Base-by-base conservation (phyloP, 202 grass and related monocot species). In the Panicum hallii region DNA sequence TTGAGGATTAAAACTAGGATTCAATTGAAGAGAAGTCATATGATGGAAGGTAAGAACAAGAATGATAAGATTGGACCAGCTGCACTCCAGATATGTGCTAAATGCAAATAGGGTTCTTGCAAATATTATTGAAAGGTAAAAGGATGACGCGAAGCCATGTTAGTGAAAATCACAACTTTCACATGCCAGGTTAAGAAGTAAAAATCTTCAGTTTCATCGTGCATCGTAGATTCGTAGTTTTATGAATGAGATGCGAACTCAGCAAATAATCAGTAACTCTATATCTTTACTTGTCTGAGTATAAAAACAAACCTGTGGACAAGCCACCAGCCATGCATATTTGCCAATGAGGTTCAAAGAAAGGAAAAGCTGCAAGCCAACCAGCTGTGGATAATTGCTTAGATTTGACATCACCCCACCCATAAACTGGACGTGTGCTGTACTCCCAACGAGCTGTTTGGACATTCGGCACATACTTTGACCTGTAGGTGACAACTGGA, bases 271-370 rank as follows among this genome's bases (percentile, higher is more conserved):
- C 22, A 65, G 28, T 65, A 86, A 82, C 13, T 78, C 11, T 60
- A 73, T 14, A 89, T 72, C 5, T 82, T 73, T 85, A 57, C 54
- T 45, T 74, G 17, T 67, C 66, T 79, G 57, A 67, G 74, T 61
- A 53, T 84, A 69, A 55, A 72, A 28, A 72, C 84, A 47, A 90
- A 97, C 94, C 92, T 91, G 93, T 98, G 48, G 95, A 98, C 75
- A 95, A 83, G 70, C 95, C 95, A 79, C 83, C 54, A 70, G 95
- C 91, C 95, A 98, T 98, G 81, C 95, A 95, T 84, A 98, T 86
- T 88, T 98, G 93, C 95, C 95, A 98, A 81, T 98, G 95, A 76
- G 95, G 95, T 81, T 98, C 95, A 92, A 98, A 98, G 55, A 98
- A 90, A 85, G 95, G 95, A 87, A 98, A 95, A 68, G 87, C 87